phyloP scores from a whole-genome alignment of 352 stramenopile species.

The Achlya hypogyna region DNA sequence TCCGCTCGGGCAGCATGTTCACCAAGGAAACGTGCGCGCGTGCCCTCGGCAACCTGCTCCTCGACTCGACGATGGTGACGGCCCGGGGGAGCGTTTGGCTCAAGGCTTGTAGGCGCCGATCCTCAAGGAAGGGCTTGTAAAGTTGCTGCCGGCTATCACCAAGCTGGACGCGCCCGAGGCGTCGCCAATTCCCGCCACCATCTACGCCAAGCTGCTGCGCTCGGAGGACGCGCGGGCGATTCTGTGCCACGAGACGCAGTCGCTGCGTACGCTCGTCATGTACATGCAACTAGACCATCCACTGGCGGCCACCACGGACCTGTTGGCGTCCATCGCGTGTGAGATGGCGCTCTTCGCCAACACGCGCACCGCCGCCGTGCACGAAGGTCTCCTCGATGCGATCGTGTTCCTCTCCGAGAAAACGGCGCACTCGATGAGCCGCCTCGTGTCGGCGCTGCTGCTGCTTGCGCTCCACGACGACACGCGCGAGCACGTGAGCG shows the following conservation, averaged over 20 bases:
- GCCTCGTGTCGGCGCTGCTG: conserved; percentile 44
- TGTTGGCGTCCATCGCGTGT: conserved; percentile 7
- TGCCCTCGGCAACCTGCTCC: conserved; percentile 58
- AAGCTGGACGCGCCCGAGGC: conserved; percentile 24
- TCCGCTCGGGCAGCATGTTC: conserved; percentile 41
- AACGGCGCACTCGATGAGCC: conserved; percentile 22
- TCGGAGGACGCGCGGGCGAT: conserved; percentile 36
- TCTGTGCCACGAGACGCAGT: conserved; percentile 32
- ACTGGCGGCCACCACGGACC: conserved; percentile 1
- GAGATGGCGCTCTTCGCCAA: conserved; percentile 3
- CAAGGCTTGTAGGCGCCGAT: conserved; percentile 28
- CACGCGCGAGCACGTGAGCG: conserved; percentile 35
- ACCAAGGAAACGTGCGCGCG: conserved; percentile 67
- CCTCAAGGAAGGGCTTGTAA: conserved; percentile 56
- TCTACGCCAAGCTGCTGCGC: conserved; percentile 50
- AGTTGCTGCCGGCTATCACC: conserved; percentile 44
- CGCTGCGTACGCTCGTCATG: conserved; percentile 42
- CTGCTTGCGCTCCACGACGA: conserved; percentile 38
- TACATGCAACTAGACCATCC: conserved; percentile 27
- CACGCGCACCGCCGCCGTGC: conserved; percentile 1
- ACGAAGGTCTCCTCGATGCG: conserved; percentile 7
- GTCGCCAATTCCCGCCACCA: conserved; percentile 33
- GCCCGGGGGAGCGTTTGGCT: not conserved
- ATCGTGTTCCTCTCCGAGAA: not conserved
- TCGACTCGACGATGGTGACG: conserved; percentile 34